Conservation (phyloP, 1,284 basidiomycete genomes). For the Pseudozyma flocculosa region DNA sequence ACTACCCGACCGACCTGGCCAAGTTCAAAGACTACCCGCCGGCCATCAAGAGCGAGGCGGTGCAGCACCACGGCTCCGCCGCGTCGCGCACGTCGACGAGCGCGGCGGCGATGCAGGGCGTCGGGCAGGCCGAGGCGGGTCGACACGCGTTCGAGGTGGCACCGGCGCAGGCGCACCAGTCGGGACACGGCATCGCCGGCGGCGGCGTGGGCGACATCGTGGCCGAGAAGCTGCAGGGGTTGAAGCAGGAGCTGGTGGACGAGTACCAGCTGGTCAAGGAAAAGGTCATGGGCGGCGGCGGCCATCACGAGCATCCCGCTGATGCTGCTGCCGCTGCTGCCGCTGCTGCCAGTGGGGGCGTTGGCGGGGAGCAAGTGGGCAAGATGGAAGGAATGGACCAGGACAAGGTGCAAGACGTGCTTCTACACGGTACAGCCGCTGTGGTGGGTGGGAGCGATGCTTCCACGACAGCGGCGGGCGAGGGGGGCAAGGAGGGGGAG, state of each 20-base stretch:
- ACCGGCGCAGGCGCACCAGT: slow-evolving; percentile 22
- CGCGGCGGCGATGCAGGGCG: slow-evolving; percentile 5
- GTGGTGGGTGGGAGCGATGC: too few relatives aligned
- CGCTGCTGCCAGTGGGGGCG: too few relatives aligned
- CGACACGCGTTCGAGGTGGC: slow-evolving; percentile 32
- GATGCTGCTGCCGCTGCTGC: too few relatives aligned
- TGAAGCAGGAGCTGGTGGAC: slow-evolving; percentile 22
- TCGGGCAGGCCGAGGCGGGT: slow-evolving; percentile 20
- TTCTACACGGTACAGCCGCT: slow-evolving; percentile 37
- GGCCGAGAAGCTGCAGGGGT: slow-evolving; percentile 2
- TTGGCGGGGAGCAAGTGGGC: too few relatives aligned
- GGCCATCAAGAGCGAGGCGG: slow-evolving; percentile 15
- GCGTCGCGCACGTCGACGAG: not conserved
- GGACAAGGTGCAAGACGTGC: slow-evolving; percentile 40
- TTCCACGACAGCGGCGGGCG: too few relatives aligned
- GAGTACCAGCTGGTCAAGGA: slow-evolving; percentile 19
- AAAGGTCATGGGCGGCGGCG: slow-evolving; percentile 10
- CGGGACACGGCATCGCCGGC: slow-evolving; percentile 1
- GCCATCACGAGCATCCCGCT: too few relatives aligned
- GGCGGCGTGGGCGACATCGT: not conserved
- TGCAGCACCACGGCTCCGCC: slow-evolving; percentile 1
- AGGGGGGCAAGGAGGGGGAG: not conserved
- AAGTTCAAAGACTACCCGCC: slow-evolving; percentile 40
- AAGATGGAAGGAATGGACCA: slow-evolving; percentile 35
- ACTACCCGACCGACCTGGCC: slow-evolving; percentile 35